These are phyloP conservation scores for Saturnispora dispora DNA, from an alignment of 805 yeast species.

Conservation along the genomic window DNA sequence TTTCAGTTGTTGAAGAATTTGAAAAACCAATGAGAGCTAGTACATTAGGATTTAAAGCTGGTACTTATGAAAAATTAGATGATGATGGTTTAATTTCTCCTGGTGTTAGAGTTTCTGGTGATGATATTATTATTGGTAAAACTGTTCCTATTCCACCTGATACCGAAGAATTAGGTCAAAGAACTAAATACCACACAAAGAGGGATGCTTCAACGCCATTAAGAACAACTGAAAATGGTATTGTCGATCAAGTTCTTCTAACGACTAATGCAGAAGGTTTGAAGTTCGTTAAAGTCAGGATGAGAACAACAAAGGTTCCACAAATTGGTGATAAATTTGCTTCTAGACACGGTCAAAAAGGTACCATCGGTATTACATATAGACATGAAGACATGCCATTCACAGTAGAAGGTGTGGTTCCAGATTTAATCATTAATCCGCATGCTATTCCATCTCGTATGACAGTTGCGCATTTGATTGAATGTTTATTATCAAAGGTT, in stretches of 20 bases:
- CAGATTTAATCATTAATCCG: constrained; percentile 95
- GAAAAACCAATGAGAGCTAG: constrained; percentile 95
- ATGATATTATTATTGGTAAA: constrained; percentile 96
- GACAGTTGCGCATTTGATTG: constrained; percentile 99
- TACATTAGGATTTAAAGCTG: constrained; percentile 92
- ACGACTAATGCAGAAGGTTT: constrained; percentile 98
- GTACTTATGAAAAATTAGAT: constrained; percentile 95
- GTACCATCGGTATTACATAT: constrained; percentile 98
- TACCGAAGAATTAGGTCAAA: constrained; percentile 96
- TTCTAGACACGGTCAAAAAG: constrained; percentile 99
- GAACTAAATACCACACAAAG: constrained; percentile 96
- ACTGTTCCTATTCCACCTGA: constrained; percentile 99
- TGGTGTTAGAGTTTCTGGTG: constrained; percentile 98
- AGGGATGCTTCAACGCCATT: constrained; percentile 98
- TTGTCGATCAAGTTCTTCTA: constrained; percentile 92
- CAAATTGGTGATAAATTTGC: constrained; percentile 99
- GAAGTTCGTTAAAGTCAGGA: constrained; percentile 94
- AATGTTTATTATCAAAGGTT: constrained; percentile 91
- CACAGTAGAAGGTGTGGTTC: constrained; percentile 90
- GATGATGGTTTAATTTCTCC: constrained; percentile 98
- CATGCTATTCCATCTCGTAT: constrained; percentile 99
- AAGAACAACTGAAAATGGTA: constrained; percentile 95
- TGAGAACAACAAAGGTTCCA: constrained; percentile 97
- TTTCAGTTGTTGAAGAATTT: constrained; percentile 95
- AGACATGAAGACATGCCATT: constrained; percentile 99